Evolutionary conservation across 2,329 filamentous ascomycete species (phyloP).

Genomic region (Pestalotiopsis sp.): DNA sequence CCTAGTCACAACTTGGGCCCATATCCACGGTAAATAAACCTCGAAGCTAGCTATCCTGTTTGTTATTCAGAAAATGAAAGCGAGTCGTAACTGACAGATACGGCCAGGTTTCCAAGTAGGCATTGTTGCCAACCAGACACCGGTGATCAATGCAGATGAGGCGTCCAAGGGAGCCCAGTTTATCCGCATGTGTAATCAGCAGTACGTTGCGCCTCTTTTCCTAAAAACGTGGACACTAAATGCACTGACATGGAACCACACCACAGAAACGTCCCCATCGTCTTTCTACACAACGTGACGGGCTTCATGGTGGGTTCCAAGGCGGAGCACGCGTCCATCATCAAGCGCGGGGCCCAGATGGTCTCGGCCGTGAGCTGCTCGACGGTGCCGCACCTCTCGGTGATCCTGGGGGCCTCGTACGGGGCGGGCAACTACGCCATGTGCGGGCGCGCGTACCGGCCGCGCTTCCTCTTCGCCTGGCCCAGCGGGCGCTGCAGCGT

Average conservation of each 20-base stretch:
- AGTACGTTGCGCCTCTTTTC: too few relatives aligned
- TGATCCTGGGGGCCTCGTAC: slow-evolving; percentile 47
- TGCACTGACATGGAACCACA: background rate
- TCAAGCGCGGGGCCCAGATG: slow-evolving; percentile 46
- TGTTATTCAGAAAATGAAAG: background rate
- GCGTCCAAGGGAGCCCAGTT: slow-evolving; percentile 44
- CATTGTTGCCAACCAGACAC: slow-evolving; percentile 42
- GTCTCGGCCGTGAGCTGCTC: slow-evolving; percentile 46
- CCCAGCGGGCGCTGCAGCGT: slow-evolving; percentile 40
- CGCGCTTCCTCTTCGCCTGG: slow-evolving; percentile 46
- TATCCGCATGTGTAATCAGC: slow-evolving; percentile 45
- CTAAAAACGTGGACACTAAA: too few relatives aligned
- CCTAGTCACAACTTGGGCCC: slow-evolving; percentile 39
- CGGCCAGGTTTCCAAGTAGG: slow-evolving; percentile 27
- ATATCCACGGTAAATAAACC: slow-evolving; percentile 28
- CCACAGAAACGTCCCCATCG: slow-evolving; percentile 35
- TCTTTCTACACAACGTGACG: slow-evolving; percentile 50
- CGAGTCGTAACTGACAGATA: background rate
- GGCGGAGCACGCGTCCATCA: slow-evolving; percentile 45
- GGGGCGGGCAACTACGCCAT: slow-evolving; percentile 50
- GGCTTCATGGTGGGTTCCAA: slow-evolving; percentile 51
- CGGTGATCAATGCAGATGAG: slow-evolving; percentile 42
- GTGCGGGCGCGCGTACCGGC: slow-evolving; percentile 43
- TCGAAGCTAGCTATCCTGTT: slow-evolving; percentile 23
- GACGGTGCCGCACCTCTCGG: slow-evolving; percentile 44